phyloP scores from a whole-genome alignment of 75 land plant genomes.

The Selaginella tamariscina region DNA sequence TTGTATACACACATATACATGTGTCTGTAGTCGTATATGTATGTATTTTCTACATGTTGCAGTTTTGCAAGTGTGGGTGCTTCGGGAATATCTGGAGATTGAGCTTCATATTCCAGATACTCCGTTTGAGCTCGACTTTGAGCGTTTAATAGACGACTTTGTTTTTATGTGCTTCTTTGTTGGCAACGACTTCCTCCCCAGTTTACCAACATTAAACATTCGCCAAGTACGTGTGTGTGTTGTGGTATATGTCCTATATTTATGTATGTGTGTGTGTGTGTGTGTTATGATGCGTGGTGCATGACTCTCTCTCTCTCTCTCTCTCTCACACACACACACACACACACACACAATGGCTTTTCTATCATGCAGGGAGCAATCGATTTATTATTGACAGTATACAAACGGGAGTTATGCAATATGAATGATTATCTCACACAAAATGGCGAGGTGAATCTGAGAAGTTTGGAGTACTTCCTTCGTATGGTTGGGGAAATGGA shows the following conservation, averaged over 20 bases:
- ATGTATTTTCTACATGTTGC: no score
- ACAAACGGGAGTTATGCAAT: slow-evolving; percentile 69
- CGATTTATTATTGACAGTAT: slow-evolving; percentile 75
- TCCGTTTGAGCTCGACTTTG: slow-evolving; percentile 75
- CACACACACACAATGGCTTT: neutral
- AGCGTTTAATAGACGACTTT: slow-evolving; percentile 87
- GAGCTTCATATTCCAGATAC: slow-evolving; percentile 61
- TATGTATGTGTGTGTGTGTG: no score
- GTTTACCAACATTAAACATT: slow-evolving; percentile 95
- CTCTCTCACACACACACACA: no score
- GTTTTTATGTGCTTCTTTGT: slow-evolving; percentile 97
- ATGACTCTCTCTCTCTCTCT: no score
- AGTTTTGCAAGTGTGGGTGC: slow-evolving; percentile 93
- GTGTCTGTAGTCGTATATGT: no score
- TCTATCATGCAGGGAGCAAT: slow-evolving; percentile 62
- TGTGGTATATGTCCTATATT: neutral
- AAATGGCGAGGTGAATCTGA: slow-evolving; percentile 57
- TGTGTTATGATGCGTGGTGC: no score
- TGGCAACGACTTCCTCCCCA: slow-evolving; percentile 98
- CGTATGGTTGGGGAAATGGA: slow-evolving; percentile 61
- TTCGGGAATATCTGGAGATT: slow-evolving; percentile 83
- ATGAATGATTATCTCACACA: slow-evolving; percentile 91
- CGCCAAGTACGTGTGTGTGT: slow-evolving; percentile 50
- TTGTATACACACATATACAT: no score
- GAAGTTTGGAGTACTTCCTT: slow-evolving; percentile 70